A percentile compares a stretch with the other conserved stretches of the same genome.
phyloP scores from a whole-genome alignment of 805 yeast genomes.

The Blastobotrys attinorum region DNA sequence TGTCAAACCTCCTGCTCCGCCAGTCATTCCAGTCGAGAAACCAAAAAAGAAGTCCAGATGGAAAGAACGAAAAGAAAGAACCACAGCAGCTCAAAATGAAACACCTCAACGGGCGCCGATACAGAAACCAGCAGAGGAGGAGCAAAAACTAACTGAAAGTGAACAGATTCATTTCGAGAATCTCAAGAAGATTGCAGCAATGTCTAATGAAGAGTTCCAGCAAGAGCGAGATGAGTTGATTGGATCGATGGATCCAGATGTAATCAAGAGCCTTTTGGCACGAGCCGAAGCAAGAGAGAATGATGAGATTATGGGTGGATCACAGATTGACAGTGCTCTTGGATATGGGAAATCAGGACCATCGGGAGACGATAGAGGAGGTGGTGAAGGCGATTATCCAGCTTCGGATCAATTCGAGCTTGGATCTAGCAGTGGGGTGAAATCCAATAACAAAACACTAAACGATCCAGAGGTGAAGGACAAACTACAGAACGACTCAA shows the following conservation, averaged over 20 bases:
- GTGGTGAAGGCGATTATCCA: background rate
- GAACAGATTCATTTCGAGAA: slow-evolving; percentile 76
- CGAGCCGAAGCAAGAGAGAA: slow-evolving; percentile 40
- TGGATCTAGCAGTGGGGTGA: too few relatives aligned
- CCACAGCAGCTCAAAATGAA: background rate
- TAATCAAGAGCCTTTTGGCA: slow-evolving; percentile 37
- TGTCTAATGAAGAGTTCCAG: slow-evolving; percentile 60
- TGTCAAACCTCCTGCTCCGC: slow-evolving; percentile 10
- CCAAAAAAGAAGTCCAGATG: slow-evolving; percentile 4
- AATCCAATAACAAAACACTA: background rate
- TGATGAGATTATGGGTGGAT: slow-evolving; percentile 1
- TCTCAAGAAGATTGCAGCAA: slow-evolving; percentile 46
- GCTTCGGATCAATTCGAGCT: too few relatives aligned
- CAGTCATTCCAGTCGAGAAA: background rate
- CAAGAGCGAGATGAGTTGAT: slow-evolving; percentile 60
- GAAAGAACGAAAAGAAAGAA: slow-evolving; percentile 3
- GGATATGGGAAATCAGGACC: background rate
- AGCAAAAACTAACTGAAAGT: slow-evolving; percentile 42
- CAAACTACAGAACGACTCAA: background rate
- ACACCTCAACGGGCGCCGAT: background rate
- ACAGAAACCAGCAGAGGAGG: background rate
- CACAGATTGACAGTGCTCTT: slow-evolving; percentile 10
- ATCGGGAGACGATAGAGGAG: background rate
- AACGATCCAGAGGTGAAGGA: background rate
- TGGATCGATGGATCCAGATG: slow-evolving; percentile 57